Conservation (phyloP, 176 grass and related monocot genomes). For the Neostapfia colusana region DNA sequence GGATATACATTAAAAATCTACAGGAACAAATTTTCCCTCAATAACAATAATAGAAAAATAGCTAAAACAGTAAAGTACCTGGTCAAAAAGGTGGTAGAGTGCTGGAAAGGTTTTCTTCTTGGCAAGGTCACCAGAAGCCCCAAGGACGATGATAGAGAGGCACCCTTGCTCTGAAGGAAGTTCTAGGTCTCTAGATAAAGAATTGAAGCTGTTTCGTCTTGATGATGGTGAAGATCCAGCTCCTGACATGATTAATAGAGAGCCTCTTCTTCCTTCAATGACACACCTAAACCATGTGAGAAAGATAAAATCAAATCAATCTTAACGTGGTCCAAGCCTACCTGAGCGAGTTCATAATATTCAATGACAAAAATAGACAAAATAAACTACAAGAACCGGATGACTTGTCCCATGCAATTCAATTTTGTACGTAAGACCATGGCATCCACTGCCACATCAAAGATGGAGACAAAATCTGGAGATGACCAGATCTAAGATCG, state of each 20-base stretch:
- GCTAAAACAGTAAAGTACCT: constrained; percentile 54
- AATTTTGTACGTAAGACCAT: constrained; percentile 16
- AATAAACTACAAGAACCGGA: background rate
- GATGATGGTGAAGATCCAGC: constrained; percentile 56
- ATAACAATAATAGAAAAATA: constrained; percentile 5
- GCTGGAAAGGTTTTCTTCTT: constrained; percentile 99
- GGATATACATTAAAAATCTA: constrained; percentile 28
- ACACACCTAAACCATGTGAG: constrained; percentile 41
- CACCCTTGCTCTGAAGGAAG: constrained; percentile 57
- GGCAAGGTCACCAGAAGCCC: constrained; percentile 97
- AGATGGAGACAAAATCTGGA: constrained; percentile 11
- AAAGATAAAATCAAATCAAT: constrained; percentile 20
- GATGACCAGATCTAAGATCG: constrained; percentile 32
- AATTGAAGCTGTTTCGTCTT: constrained; percentile 68
- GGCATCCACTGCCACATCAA: background rate
- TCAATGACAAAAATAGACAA: background rate
- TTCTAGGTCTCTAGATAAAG: constrained; percentile 60
- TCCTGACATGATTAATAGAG: constrained; percentile 54
- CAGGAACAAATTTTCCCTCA: background rate
- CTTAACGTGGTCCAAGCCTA: background rate
- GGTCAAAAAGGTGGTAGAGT: constrained; percentile 87
- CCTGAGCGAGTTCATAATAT: constrained; percentile 1
- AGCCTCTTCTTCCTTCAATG: constrained; percentile 36
- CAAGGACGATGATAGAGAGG: constrained; percentile 90
- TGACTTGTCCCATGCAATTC: background rate